Conservation (phyloP, 1,139 yeast genomes). For the Nakaseomyces bracarensis region DNA sequence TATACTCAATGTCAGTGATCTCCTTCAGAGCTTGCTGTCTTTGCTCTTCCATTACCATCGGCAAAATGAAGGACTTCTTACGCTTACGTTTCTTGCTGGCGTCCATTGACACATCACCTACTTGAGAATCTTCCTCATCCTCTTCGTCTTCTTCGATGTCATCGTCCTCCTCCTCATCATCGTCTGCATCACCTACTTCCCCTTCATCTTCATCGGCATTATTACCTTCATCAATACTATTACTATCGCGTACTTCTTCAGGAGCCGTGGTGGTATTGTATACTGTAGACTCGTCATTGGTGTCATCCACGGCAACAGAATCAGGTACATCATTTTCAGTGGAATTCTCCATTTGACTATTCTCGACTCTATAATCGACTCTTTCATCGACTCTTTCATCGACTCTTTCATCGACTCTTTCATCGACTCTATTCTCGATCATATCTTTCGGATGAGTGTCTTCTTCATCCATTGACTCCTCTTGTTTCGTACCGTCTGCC, state of each 20-base stretch:
- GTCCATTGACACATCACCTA: constrained; percentile 9
- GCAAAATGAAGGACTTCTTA: constrained; percentile 21
- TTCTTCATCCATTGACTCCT: no score
- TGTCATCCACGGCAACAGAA: no score
- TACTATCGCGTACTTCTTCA: constrained; percentile 4
- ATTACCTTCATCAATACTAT: background rate
- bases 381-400: no score
- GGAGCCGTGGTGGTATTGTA: no score
- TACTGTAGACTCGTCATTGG: no score
- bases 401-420: no score
- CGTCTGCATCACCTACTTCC: constrained; percentile 15
- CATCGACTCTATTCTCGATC: no score
- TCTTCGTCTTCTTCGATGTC: constrained; percentile 14
- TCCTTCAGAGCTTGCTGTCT: constrained; percentile 43
- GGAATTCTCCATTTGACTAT: no score
- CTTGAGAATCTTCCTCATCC: constrained; percentile 16
- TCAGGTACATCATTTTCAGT: no score
- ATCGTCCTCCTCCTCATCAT: constrained; percentile 11
- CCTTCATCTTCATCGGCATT: constrained; percentile 12
- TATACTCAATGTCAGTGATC: constrained; percentile 69
- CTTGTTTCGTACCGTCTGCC: no score
- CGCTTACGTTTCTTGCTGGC: constrained; percentile 18
- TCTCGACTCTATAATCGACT: no score
- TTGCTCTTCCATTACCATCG: constrained; percentile 33
- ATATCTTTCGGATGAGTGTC: no score